Base-by-base conservation (phyloP, 306 rosid genomes). In the Crotalaria pallida region DNA sequence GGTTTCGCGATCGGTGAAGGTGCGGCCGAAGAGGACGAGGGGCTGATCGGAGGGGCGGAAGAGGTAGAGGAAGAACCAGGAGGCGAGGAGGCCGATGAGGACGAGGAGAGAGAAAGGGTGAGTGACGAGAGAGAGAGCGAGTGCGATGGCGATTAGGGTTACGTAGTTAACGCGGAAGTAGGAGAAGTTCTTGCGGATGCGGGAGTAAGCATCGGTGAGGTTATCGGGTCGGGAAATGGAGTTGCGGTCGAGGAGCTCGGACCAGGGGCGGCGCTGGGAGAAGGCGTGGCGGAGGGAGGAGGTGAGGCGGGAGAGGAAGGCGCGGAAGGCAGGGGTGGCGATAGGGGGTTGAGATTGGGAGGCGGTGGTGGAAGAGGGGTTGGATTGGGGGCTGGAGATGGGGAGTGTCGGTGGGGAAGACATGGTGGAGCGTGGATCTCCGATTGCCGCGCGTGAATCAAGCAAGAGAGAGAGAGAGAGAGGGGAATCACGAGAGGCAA, bases 1-100 rank as follows among this genome's bases (percentile, higher is more conserved):
- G 22, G 91, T 88, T 76, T 93, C 98, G 21, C 92, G 84, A 48
- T 93, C 94, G 13, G 97, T 77, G 74, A 90, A 93, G 0, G 94
- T 90, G 3, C 98, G 89, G 18, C 96, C 96, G 6, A 78, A 69
- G 38, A 93, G 69, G 27, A 93, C 85, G 2, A 93, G 53, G 0
- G 98, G 97, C 85, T 90, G 98, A 40, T 93, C 97, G 10, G 98
- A 77, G 31, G 90, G 86, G 8, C 93, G 86, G 84, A 93, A 93
- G 2, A 93, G 69, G 78, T 93, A 93, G 50, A 90, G 86, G 75
- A 88, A 88, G 12, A 82, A 77, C 98, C 98, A 93, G 6, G 96
- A 87, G 0, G 77, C 93, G 40, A 93, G 86, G 41, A 93, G 91
- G 17, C 93, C 84, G 26, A 90, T 81, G 52, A 93, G 97, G 51